Percentiles rank a stretch among this genome's conserved stretches.
Evolutionary conservation across 83 land plant genomes (phyloP).

Genomic region (Picea engelmannii): DNA sequence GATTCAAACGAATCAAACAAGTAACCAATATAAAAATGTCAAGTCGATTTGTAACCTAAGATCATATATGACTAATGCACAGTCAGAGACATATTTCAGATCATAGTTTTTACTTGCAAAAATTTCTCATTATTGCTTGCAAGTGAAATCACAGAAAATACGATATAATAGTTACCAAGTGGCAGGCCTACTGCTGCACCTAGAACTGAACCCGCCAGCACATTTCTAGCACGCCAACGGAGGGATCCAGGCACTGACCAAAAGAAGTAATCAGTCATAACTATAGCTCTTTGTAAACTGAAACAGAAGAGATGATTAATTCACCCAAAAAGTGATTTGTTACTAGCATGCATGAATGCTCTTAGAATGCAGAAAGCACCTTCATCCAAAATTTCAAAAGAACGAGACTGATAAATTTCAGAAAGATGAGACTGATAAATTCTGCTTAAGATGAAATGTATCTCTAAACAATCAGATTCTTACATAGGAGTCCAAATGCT

Average conservation of each 20-base stretch:
- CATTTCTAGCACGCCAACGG: conserved; percentile 72
- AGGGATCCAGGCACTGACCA: conserved; percentile 73
- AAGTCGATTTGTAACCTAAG: background rate
- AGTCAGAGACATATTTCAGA: background rate
- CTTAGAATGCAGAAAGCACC: background rate
- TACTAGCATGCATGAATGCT: background rate
- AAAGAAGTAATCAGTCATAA: background rate
- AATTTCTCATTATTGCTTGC: background rate
- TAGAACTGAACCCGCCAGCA: conserved; percentile 57
- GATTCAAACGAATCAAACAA: background rate
- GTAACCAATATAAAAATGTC: background rate
- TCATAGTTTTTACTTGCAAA: background rate
- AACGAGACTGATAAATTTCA: background rate
- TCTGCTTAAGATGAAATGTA: background rate
- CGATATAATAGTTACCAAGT: conserved; percentile 42
- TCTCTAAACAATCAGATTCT: conserved; percentile 11
- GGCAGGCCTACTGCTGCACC: conserved; percentile 76
- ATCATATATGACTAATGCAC: background rate
- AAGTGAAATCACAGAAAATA: background rate
- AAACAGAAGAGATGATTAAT: background rate
- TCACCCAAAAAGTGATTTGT: background rate
- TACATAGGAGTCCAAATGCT: conserved; percentile 79
- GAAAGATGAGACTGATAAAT: background rate
- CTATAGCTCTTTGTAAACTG: background rate
- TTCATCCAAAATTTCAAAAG: background rate